Evolutionary conservation across 1,284 basidiomycete species (phyloP).

Genomic region (Cryptococcus wingfieldii): DNA sequence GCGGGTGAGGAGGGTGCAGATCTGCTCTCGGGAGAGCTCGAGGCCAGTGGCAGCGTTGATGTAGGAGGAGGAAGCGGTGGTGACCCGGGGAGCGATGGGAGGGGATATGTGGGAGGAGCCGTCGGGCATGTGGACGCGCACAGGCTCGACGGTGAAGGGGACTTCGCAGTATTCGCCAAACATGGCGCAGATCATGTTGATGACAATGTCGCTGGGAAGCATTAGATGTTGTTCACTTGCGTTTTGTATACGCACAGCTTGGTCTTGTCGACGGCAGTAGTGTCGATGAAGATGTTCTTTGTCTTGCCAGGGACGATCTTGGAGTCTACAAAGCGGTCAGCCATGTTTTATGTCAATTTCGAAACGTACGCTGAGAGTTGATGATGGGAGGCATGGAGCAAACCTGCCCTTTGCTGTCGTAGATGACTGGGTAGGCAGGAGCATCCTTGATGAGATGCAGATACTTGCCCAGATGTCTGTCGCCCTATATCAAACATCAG

Average conservation of each 20-base stretch:
- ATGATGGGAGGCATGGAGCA: slow-evolving; percentile 98
- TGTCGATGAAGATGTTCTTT: slow-evolving; percentile 91
- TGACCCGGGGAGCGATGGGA: slow-evolving; percentile 66
- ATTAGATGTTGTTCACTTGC: not conserved
- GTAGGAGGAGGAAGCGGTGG: slow-evolving; percentile 78
- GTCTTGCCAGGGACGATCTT: slow-evolving; percentile 90
- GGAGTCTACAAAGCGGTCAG: slow-evolving; percentile 56
- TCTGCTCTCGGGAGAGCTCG: slow-evolving; percentile 52
- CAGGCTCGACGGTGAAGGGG: slow-evolving; percentile 89
- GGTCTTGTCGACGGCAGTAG: slow-evolving; percentile 96
- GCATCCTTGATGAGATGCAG: slow-evolving; percentile 91
- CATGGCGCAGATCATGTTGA: slow-evolving; percentile 92
- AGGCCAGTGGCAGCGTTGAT: slow-evolving; percentile 95
- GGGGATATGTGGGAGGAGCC: slow-evolving; percentile 75
- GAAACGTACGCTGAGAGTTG: slow-evolving; percentile 69
- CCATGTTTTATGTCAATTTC: not conserved
- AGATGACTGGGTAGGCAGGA: slow-evolving; percentile 96
- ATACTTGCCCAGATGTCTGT: slow-evolving; percentile 85
- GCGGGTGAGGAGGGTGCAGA: slow-evolving; percentile 39
- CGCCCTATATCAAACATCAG: slow-evolving; percentile 56
- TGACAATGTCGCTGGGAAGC: slow-evolving; percentile 64
- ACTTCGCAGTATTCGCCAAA: slow-evolving; percentile 94
- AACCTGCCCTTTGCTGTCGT: slow-evolving; percentile 80
- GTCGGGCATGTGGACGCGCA: slow-evolving; percentile 72
- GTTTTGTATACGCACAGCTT: slow-evolving; percentile 58